Evolutionary conservation across 495 filamentous ascomycete genomes (phyloP).

Genomic region (Diplogelasinospora grovesii): DNA sequence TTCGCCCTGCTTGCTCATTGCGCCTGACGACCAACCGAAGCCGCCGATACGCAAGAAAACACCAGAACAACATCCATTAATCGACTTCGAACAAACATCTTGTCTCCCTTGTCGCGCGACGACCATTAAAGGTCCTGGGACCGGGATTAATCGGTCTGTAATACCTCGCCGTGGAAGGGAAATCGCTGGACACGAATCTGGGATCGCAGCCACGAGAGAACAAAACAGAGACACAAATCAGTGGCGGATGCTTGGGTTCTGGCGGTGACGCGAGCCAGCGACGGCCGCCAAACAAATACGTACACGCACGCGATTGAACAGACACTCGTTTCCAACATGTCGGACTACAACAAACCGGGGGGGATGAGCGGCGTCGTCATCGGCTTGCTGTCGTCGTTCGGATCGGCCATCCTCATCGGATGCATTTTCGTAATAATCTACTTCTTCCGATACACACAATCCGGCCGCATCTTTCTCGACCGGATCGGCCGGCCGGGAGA

Average conservation of each 20-base stretch:
- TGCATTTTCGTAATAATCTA: slow-evolving; percentile 79
- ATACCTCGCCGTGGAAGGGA: too few relatives aligned
- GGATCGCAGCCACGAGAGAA: too few relatives aligned
- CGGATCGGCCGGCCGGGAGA: slow-evolving; percentile 90
- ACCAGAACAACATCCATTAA: too few relatives aligned
- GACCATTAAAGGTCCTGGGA: too few relatives aligned
- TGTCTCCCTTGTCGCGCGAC: too few relatives aligned
- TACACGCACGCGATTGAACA: slow-evolving; percentile 3
- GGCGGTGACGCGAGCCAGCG: slow-evolving; percentile 16
- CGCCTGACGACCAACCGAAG: too few relatives aligned
- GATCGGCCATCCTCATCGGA: slow-evolving; percentile 77
- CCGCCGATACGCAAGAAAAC: too few relatives aligned
- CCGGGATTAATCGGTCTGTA: too few relatives aligned
- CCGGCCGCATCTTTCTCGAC: slow-evolving; percentile 88
- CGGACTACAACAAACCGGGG: slow-evolving; percentile 17
- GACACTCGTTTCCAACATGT: slow-evolving; percentile 16
- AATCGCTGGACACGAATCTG: too few relatives aligned
- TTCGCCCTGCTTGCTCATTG: too few relatives aligned
- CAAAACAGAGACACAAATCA: background rate
- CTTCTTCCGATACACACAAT: slow-evolving; percentile 85
- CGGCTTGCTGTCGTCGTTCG: slow-evolving; percentile 93
- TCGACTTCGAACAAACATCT: too few relatives aligned
- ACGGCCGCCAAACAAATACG: slow-evolving; percentile 13
- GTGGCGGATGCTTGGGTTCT: slow-evolving; percentile 11
- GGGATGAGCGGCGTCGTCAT: slow-evolving; percentile 77